Evolutionary conservation across 345 rosid species (phyloP), one percentile per base, ranked within the genome.

Genomic region (Schrenkiella parvula): DNA sequence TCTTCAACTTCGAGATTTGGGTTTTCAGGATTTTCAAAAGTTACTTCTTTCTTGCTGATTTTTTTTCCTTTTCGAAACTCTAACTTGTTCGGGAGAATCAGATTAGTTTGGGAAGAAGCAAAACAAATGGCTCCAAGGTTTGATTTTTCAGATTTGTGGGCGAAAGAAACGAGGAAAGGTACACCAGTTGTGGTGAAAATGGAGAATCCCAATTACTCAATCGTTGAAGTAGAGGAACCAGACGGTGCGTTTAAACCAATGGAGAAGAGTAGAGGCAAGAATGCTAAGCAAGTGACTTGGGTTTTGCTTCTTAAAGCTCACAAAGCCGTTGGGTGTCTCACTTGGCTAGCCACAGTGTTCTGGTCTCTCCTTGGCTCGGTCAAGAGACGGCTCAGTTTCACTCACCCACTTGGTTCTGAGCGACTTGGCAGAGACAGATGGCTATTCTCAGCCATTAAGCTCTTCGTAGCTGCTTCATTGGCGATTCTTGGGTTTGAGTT

Each of bases 241-340:
- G 97, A 91, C 74, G 71, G 79, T 57, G 91, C 96, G 72, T 91
- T 91, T 68, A 63, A 76, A 77, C 91, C 91, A 0, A 84, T 87
- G 43, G 97, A 89, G 73, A 91, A 79, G 80, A 85, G 80, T 70
- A 80, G 97, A 79, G 93, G 88, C 76, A 89, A 89, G 68, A 91
- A 89, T 48, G 96, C 89, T 0, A 91, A 85, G 80, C 96, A 91
- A 71, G 90, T 89, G 38, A 89, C 88, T 9, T 91, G 97, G 97
- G 92, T 91, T 66, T 68, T 91, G 73, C 93, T 91, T 43, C 96
- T 91, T 53, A 87, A 86, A 68, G 97, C 96, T 80, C 90, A 91
- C 17, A 83, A 71, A 70, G 97, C 96, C 23, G 90, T 86, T 41
- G 96, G 96, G 7, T 89, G 88, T 64, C 81, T 91, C 42, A 79